These are phyloP conservation scores for Psilocybe tampanensis DNA, from an alignment of 768 basidiomycete genomes.

Conservation along the genomic window DNA sequence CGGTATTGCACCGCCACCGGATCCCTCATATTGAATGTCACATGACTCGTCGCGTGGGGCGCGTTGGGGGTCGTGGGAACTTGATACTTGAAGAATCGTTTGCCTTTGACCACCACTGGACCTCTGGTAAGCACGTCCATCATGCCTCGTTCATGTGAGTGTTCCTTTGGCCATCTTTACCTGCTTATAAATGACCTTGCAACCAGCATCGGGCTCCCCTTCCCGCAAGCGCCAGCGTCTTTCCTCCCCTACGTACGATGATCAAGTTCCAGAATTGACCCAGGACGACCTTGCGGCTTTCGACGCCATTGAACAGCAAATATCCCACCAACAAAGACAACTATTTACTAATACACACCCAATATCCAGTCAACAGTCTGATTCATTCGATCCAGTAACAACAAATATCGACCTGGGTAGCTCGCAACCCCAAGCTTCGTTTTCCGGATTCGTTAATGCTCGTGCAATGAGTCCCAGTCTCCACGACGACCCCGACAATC, in stretches of 20 bases:
- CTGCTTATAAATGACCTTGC: conserved; percentile 11
- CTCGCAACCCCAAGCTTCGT: conserved; percentile 17
- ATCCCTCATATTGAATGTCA: neutral
- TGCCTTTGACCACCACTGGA: neutral
- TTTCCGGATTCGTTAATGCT: conserved; percentile 6
- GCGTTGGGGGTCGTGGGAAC: neutral
- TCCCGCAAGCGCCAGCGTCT: conserved; percentile 60
- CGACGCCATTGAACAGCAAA: conserved; percentile 49
- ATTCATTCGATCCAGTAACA: neutral
- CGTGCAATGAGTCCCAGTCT: conserved; percentile 13
- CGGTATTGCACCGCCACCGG: too few relatives aligned
- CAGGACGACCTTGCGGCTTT: conserved; percentile 58
- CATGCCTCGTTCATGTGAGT: conserved; percentile 14
- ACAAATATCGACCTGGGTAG: conserved; percentile 13
- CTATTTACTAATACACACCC: neutral
- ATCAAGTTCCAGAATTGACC: conserved; percentile 50
- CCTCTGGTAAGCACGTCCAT: neutral
- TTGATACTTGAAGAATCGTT: neutral
- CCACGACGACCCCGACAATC: conserved; percentile 46
- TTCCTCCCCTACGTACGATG: conserved; percentile 68
- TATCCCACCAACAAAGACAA: conserved; percentile 35
- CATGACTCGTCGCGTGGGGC: neutral
- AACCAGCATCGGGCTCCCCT: conserved; percentile 40
- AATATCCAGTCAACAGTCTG: neutral
- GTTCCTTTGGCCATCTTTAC: neutral